Base-by-base conservation (phyloP, 129 eudicot genomes). In the Artemisia argyi region DNA sequence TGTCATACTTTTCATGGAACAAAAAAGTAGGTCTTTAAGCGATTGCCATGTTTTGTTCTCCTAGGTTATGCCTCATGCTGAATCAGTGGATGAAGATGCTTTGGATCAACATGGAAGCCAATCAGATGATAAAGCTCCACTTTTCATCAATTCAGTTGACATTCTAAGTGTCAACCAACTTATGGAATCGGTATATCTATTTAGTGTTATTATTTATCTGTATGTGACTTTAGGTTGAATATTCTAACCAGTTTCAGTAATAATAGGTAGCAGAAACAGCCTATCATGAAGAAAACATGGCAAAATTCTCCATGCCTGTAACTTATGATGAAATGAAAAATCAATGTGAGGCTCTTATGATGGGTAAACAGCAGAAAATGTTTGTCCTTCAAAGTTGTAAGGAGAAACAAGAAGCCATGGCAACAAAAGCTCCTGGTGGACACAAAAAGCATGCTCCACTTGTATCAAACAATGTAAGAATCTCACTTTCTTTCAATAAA, bases 281-380 rank as follows among this genome's bases (percentile, higher is more conserved):
- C 12, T 81, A 76, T 53, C 83, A 87, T 69, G 94, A 83, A 16
- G 89, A 85, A 28, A 90, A 86, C 85, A 80, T 80, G 50, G 77
- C 84, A 5, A 61, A 68, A 52, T 76, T 86, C 42, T 71, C 84
- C 10, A 72, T 77, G 11, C 86, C 84, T 17, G 67, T 79, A 50
- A 83, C 94, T 46, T 90, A 87, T 56, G 94, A 90, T 83, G 76
- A 90, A 74, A 84, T 87, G 75, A 90, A 81, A 76, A 82, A 74
- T 77, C 87, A 90, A 73, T 90, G 97, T 72, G 97, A 90, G 84
- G 94, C 94, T 60, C 84, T 90, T 75, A 83, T 85, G 16, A 76
- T 73, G 2, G 94, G 89, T 61, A 87, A 90, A 82, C 94, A 85
- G 74, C 83, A 90, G 65, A 90, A 87, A 76, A 79, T 90, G 89